Conservation (phyloP, 345 rosid genomes). For the Pugionium cornutum region DNA sequence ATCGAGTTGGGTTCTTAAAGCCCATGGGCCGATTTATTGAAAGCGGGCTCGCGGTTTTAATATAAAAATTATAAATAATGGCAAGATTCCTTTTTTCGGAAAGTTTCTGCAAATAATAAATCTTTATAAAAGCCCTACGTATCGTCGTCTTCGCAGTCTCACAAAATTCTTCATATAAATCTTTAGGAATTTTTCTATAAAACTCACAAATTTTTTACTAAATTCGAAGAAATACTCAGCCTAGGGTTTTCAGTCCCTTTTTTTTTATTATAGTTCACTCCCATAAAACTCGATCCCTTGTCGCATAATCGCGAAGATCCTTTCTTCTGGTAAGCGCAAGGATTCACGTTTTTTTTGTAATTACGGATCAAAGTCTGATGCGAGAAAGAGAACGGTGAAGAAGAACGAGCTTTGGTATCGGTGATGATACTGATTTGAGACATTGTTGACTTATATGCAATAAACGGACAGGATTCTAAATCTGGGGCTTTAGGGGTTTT, state of each 20-base stretch:
- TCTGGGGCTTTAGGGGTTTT: conserved; percentile 32
- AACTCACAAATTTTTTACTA: too few species aligned
- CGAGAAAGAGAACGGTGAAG: conserved; percentile 13
- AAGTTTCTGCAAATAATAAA: too few species aligned
- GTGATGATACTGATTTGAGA: conserved; percentile 7
- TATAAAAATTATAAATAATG: too few species aligned
- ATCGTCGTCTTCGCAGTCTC: too few species aligned
- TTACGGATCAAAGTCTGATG: conserved; percentile 9
- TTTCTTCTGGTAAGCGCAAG: conserved; percentile 26
- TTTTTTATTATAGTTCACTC: neutral
- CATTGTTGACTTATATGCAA: conserved; percentile 30
- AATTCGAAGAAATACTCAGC: conserved; percentile 16
- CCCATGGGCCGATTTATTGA: too few species aligned
- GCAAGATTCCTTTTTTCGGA: too few species aligned
- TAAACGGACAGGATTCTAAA: conserved; percentile 14
- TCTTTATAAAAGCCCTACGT: too few species aligned
- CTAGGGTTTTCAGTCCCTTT: conserved; percentile 31
- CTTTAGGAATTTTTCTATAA: too few species aligned
- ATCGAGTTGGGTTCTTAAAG: too few species aligned
- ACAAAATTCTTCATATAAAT: too few species aligned
- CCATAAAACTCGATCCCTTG: conserved; percentile 6
- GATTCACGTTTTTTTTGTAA: neutral
- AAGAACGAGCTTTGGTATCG: conserved; percentile 4
- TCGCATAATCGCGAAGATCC: conserved; percentile 16
- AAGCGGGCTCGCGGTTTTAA: too few species aligned